phyloP scores from a whole-genome alignment of 2,329 filamentous ascomycete genomes.

The Curvularia eragrostidis region DNA sequence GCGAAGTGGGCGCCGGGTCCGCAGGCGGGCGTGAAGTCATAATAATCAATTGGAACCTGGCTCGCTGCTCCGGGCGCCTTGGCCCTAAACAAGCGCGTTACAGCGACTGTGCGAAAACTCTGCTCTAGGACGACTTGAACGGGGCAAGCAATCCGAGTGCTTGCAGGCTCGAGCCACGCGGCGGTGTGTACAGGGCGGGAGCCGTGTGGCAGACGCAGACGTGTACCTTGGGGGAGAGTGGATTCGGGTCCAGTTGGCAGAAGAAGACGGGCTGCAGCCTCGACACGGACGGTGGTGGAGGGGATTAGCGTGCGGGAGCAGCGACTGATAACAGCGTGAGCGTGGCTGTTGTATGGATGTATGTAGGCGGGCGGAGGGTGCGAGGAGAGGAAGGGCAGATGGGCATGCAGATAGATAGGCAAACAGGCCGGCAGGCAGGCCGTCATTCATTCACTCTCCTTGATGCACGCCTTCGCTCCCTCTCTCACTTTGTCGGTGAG shows the following conservation, averaged over 20 bases:
- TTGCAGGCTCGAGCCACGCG: slow-evolving; percentile 30
- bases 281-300: slow-evolving; percentile 3
- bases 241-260: slow-evolving; percentile 16
- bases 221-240: slow-evolving; percentile 22
- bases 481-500: too few species aligned
- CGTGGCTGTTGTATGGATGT: too few species aligned
- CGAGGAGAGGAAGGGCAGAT: not conserved
- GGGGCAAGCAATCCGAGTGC: slow-evolving; percentile 42
- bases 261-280: slow-evolving; percentile 3
- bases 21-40: slow-evolving; percentile 44
- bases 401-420: too few species aligned
- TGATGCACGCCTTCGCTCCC: too few species aligned
- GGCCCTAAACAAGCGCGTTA: slow-evolving; percentile 41
- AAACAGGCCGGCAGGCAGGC: too few species aligned
- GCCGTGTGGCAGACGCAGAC: slow-evolving; percentile 18
- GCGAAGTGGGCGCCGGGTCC: slow-evolving; percentile 28
- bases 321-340: slow-evolving; percentile 2
- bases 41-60: slow-evolving; percentile 41
- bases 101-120: slow-evolving; percentile 44
- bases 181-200: slow-evolving; percentile 33
- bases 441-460: too few species aligned
- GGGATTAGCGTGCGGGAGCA: not conserved
- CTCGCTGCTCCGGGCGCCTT: slow-evolving; percentile 40
- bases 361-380: too few species aligned
- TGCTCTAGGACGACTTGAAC: slow-evolving; percentile 39